Evolutionary conservation across 1,284 basidiomycete species (phyloP).

Genomic region (Neotropicomus parvogracilis): DNA sequence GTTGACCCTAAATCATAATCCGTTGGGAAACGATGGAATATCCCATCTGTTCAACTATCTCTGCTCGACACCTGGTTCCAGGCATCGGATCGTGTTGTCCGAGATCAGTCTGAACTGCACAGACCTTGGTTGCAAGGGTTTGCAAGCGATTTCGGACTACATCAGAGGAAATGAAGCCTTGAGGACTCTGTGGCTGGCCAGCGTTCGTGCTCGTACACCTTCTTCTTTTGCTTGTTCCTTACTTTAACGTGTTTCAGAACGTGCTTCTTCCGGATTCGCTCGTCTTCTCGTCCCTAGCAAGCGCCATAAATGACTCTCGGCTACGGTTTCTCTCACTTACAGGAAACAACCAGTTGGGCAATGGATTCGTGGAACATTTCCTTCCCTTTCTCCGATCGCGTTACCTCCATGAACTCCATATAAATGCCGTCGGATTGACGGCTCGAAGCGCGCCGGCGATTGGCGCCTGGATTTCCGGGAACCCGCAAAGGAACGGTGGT

Average conservation of each 20-base stretch:
- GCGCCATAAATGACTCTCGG: constrained; percentile 26
- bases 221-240: constrained; percentile 1
- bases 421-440: constrained; percentile 31
- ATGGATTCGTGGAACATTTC: constrained; percentile 29
- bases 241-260: constrained; percentile 24
- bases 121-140: constrained; percentile 50
- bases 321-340: constrained; percentile 30
- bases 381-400: constrained; percentile 30
- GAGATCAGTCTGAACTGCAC: constrained; percentile 59
- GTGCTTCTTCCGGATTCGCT: constrained; percentile 21
- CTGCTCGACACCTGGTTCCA: constrained; percentile 43
- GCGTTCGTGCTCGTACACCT: constrained; percentile 40
- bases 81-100: constrained; percentile 40
- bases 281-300: constrained; percentile 29
- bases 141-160: constrained; percentile 52
- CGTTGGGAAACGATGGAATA: constrained; percentile 58
- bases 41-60: constrained; percentile 55
- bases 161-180: constrained; percentile 46
- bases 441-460: constrained; percentile 24
- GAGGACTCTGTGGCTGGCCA: constrained; percentile 49
- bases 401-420: constrained; percentile 29
- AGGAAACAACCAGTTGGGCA: constrained; percentile 24
- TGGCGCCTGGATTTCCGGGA: constrained; percentile 28
- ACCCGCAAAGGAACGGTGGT: constrained; percentile 2
- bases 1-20: constrained; percentile 55